Evolutionary conservation across 2,329 filamentous ascomycete species (phyloP).

Genomic region (Colletotrichum sojae): DNA sequence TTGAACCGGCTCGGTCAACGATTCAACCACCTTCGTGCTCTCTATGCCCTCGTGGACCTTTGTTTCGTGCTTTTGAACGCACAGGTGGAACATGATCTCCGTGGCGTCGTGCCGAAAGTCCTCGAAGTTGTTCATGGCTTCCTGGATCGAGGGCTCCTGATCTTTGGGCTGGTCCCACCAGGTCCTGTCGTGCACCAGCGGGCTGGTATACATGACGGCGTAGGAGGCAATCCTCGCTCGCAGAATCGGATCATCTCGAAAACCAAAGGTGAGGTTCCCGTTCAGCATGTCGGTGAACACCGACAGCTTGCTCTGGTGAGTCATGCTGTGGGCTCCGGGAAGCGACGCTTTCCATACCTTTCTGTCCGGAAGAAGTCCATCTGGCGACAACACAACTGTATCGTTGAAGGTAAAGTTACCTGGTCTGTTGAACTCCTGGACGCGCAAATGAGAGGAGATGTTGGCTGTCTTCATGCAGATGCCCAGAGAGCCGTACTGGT

Average conservation of each 20-base stretch:
- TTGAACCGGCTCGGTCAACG: not conserved
- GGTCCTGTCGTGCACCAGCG: too few relatives aligned
- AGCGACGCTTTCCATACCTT: not conserved
- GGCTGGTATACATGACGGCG: not conserved
- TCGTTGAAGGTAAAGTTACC: too few relatives aligned
- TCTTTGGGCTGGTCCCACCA: not conserved
- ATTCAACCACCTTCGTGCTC: not conserved
- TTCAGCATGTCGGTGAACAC: not conserved
- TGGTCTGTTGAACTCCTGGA: not conserved
- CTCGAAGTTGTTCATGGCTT: too few relatives aligned
- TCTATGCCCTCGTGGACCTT: not conserved
- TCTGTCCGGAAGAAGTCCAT: too few relatives aligned
- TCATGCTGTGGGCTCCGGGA: not conserved
- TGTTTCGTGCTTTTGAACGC: conserved; percentile 10
- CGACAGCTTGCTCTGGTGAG: not conserved
- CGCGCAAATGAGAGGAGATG: conserved; percentile 1
- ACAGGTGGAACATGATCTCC: conserved; percentile 18
- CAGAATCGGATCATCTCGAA: not conserved
- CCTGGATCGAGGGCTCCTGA: too few relatives aligned
- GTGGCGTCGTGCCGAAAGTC: not conserved
- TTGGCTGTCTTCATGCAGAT: conserved; percentile 22
- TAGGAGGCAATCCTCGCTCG: not conserved
- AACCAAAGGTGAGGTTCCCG: not conserved
- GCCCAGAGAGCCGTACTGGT: conserved; percentile 3
- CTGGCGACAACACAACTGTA: too few relatives aligned